Evolutionary conservation across 352 stramenopile species (phyloP).

Genomic region (Phytophthora quininea): DNA sequence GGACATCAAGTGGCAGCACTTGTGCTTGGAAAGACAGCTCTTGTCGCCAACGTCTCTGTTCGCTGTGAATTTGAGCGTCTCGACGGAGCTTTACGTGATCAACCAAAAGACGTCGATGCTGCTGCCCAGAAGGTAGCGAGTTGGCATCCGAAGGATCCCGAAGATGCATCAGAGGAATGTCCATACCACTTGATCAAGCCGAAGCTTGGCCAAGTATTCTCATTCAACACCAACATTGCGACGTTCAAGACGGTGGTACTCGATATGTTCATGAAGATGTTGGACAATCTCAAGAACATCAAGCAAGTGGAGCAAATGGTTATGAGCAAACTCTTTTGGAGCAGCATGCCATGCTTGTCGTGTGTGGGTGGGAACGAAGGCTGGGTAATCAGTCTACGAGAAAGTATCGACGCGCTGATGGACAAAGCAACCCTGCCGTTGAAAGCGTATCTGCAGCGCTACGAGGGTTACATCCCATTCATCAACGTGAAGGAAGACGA

Average conservation of each 20-base stretch:
- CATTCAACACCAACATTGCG: constrained; percentile 68
- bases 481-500: constrained; percentile 91
- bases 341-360: constrained; percentile 88
- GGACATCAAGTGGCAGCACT: constrained; percentile 80
- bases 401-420: constrained; percentile 65
- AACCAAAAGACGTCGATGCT: constrained; percentile 77
- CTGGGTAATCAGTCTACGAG: constrained; percentile 75
- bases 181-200: constrained; percentile 52
- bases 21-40: constrained; percentile 75
- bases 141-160: constrained; percentile 74
- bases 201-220: constrained; percentile 58
- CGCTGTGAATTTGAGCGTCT: constrained; percentile 72
- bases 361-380: constrained; percentile 85
- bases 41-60: constrained; percentile 70
- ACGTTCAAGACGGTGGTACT: constrained; percentile 65
- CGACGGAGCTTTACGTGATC: constrained; percentile 72
- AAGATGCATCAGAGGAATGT: constrained; percentile 70
- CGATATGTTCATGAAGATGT: constrained; percentile 80
- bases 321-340: constrained; percentile 96
- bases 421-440: constrained; percentile 65
- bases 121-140: constrained; percentile 47
- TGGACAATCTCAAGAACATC: constrained; percentile 84
- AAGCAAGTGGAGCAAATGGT: constrained; percentile 91
- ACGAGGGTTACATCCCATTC: constrained; percentile 87
- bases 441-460: constrained; percentile 79